A percentile compares a stretch with the other conserved stretches of the same genome.
phyloP scores from a whole-genome alignment of 2,329 filamentous ascomycete genomes.

The Penicillium paneum region DNA sequence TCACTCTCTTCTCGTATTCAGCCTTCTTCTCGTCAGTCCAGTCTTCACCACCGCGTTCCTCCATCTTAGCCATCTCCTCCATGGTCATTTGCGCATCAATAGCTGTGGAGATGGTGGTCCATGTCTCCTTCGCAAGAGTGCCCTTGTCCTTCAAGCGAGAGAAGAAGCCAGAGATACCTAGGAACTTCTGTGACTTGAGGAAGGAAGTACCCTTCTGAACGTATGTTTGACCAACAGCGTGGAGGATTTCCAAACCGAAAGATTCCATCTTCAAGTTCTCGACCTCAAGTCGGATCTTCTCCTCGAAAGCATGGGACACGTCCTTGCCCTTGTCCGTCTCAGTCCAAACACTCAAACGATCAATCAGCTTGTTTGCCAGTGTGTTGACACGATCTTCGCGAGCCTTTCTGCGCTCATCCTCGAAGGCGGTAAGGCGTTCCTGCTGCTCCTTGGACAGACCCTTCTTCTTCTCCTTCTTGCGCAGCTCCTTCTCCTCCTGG shows the following conservation, averaged over 20 bases:
- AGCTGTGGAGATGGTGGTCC: conserved; percentile 93
- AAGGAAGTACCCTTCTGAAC: conserved; percentile 80
- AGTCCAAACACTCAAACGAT: conserved; percentile 91
- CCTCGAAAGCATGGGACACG: conserved; percentile 84
- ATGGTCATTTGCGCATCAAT: conserved; percentile 98
- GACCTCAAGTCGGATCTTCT: conserved; percentile 90
- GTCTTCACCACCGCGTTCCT: conserved; percentile 90
- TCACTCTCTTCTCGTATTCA: conserved; percentile 93
- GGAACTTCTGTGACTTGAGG: conserved; percentile 92
- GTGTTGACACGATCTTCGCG: conserved; percentile 87
- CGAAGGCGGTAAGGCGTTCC: conserved; percentile 84
- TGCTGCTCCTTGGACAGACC: conserved; percentile 85
- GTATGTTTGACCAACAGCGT: conserved; percentile 91
- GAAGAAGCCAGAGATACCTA: conserved; percentile 94
- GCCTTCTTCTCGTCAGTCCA: conserved; percentile 98
- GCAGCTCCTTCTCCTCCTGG: conserved; percentile 70
- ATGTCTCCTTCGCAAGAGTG: conserved; percentile 93
- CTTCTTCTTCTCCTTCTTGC: conserved; percentile 87
- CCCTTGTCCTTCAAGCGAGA: conserved; percentile 93
- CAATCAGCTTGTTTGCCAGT: conserved; percentile 77
- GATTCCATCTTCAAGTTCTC: conserved; percentile 99
- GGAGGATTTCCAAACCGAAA: conserved; percentile 92
- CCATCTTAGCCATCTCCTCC: conserved; percentile 96
- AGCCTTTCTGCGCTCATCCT: conserved; percentile 76
- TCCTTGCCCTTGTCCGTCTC: conserved; percentile 88